A percentile compares a stretch with the other conserved stretches of the same genome.
Conservation (phyloP, 495 filamentous ascomycete species). For the Xylaria longipes region DNA sequence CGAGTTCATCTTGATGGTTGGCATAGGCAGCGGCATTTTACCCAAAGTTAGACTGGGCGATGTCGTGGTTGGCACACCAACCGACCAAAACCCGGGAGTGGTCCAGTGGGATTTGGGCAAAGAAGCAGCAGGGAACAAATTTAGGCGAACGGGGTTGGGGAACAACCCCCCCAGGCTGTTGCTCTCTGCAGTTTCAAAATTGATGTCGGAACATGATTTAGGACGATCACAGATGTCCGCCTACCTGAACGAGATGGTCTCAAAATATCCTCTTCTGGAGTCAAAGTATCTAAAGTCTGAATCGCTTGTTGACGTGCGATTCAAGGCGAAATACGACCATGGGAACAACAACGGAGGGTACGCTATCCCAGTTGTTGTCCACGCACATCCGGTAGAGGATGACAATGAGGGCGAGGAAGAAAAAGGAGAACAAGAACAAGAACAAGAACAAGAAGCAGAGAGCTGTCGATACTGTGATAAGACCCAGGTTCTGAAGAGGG, state of each 20-base stretch:
- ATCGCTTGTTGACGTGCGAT: conserved; percentile 1
- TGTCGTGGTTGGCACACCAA: conserved; percentile 48
- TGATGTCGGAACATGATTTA: conserved; percentile 2
- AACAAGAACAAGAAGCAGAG: conserved; percentile 1
- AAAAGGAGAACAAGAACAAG: background rate
- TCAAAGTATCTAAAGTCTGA: conserved; percentile 4
- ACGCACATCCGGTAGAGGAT: background rate
- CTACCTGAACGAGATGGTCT: background rate
- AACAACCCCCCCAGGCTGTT: conserved; percentile 10
- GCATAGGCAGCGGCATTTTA: conserved; percentile 48
- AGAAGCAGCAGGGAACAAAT: conserved; percentile 32
- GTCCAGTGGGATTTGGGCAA: conserved; percentile 55
- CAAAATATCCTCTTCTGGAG: conserved; percentile 5
- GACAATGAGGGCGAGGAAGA: background rate
- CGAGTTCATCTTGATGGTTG: conserved; percentile 51
- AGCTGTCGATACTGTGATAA: conserved; percentile 8
- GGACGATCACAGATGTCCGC: background rate
- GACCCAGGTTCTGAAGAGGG: background rate
- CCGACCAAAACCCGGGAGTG: conserved; percentile 37
- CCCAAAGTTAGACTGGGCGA: conserved; percentile 43
- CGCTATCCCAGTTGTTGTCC: background rate
- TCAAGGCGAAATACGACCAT: conserved; percentile 14
- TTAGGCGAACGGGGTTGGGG: conserved; percentile 43
- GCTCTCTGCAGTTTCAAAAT: background rate
- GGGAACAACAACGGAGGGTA: background rate